Evolutionary conservation across 2,329 filamentous ascomycete genomes (phyloP).

Genomic region (Dactylellina leptospora): DNA sequence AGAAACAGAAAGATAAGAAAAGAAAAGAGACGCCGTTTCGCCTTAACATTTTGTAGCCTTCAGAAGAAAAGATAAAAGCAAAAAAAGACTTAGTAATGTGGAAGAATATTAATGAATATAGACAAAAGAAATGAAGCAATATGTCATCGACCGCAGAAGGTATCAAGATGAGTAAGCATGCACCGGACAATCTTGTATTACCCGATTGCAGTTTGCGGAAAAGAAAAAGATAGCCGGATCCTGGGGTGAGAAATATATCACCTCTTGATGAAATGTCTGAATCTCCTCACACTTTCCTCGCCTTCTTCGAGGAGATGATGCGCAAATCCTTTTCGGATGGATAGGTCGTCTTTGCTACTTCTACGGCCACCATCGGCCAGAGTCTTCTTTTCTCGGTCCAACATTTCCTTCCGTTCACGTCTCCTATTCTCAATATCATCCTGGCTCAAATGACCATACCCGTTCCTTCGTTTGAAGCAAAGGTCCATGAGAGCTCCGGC

Average conservation of each 20-base stretch:
- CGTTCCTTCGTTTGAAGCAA: constrained; percentile 80
- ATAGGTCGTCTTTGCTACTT: constrained; percentile 55
- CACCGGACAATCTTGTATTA: too few relatives aligned
- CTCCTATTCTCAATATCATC: constrained; percentile 80
- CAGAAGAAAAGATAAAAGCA: too few relatives aligned
- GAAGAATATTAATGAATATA: not conserved
- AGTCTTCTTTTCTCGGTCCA: constrained; percentile 54
- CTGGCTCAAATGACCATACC: constrained; percentile 82
- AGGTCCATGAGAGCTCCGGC: constrained; percentile 82
- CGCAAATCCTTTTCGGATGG: constrained; percentile 55
- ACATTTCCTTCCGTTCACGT: constrained; percentile 70
- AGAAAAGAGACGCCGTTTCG: too few relatives aligned
- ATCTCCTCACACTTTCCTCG: constrained; percentile 47
- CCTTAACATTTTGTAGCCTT: too few relatives aligned
- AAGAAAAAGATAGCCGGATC: too few relatives aligned
- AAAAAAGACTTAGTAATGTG: too few relatives aligned
- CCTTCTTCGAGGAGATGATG: constrained; percentile 54
- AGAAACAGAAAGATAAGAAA: constrained; percentile 42
- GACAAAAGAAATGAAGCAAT: too few relatives aligned
- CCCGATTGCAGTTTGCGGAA: too few relatives aligned
- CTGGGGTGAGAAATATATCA: not conserved
- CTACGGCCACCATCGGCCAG: constrained; percentile 45
- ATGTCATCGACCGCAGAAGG: too few relatives aligned
- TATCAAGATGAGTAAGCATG: too few relatives aligned
- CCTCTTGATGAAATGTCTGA: constrained; percentile 48